Conservation (phyloP, 495 filamentous ascomycete species). For the Xylaria palmicola region DNA sequence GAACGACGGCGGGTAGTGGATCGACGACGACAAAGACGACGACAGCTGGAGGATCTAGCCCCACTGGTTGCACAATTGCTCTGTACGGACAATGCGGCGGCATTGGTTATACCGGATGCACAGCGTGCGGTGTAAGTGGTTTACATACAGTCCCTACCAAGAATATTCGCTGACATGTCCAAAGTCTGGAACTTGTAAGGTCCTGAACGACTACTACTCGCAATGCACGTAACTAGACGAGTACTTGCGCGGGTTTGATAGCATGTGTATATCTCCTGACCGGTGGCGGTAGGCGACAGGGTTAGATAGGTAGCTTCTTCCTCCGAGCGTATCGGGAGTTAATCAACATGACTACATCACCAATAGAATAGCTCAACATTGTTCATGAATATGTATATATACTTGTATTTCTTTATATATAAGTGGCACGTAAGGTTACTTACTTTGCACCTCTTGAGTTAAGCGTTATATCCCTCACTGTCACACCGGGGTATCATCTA, state of each 20-base stretch:
- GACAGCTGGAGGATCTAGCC: conserved; percentile 20
- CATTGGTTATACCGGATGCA: conserved; percentile 44
- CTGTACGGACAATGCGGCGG: conserved; percentile 50
- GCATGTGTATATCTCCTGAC: background rate
- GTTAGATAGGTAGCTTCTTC: background rate
- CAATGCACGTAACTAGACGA: conserved; percentile 33
- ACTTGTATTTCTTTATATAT: background rate
- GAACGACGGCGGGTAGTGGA: conserved; percentile 22
- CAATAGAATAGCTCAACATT: no score
- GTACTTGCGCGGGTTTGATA: background rate
- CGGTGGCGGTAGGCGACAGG: background rate
- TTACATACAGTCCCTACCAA: background rate
- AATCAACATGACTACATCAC: no score
- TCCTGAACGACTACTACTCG: conserved; percentile 36
- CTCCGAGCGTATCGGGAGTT: background rate
- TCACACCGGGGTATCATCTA: conserved; percentile 10
- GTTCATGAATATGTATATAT: background rate
- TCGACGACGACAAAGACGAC: conserved; percentile 22
- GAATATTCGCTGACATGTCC: conserved; percentile 7
- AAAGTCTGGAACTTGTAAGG: conserved; percentile 24
- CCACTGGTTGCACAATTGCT: conserved; percentile 31
- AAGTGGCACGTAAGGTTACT: background rate
- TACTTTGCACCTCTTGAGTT: background rate
- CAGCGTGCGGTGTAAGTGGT: conserved; percentile 37
- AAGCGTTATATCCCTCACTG: background rate